Evolutionary conservation across 371 early-diverging fungal species (phyloP).

Genomic region (Rhizomucor miehei): DNA sequence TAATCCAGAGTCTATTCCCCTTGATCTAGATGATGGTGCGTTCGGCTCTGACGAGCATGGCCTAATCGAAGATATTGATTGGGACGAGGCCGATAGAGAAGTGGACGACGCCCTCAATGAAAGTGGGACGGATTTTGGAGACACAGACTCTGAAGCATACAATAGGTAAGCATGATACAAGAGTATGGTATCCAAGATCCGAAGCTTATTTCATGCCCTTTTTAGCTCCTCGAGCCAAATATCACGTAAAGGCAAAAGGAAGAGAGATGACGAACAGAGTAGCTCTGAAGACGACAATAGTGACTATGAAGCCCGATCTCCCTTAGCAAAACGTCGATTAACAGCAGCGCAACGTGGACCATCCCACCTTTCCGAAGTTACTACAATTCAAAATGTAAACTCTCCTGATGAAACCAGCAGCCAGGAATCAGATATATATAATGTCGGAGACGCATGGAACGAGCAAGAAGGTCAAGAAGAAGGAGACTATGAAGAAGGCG

Average conservation of each 20-base stretch:
- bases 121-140: slow-evolving; percentile 54
- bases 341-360: slow-evolving; percentile 19
- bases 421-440: slow-evolving; percentile 15
- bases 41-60: slow-evolving; percentile 45
- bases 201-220: not conserved
- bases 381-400: slow-evolving; percentile 4
- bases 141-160: slow-evolving; percentile 35
- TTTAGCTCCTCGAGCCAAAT: not conserved
- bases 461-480: slow-evolving; percentile 5
- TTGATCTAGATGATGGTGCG: slow-evolving; percentile 35
- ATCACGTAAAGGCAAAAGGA: slow-evolving; percentile 18
- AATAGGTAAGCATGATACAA: slow-evolving; percentile 9
- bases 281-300: slow-evolving; percentile 32
- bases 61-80: slow-evolving; percentile 46
- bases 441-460: slow-evolving; percentile 2
- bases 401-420: slow-evolving; percentile 2
- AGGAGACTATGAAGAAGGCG: slow-evolving; percentile 4
- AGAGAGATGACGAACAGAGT: slow-evolving; percentile 19
- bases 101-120: slow-evolving; percentile 58
- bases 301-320: slow-evolving; percentile 12
- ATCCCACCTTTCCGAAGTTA: slow-evolving; percentile 34
- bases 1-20: slow-evolving; percentile 28
- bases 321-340: slow-evolving; percentile 15
- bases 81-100: slow-evolving; percentile 57
- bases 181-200: no score